A percentile compares a stretch with the other conserved stretches of the same genome.
Evolutionary conservation across 306 rosid genomes (phyloP).

Genomic region (Lathyrus sativus): DNA sequence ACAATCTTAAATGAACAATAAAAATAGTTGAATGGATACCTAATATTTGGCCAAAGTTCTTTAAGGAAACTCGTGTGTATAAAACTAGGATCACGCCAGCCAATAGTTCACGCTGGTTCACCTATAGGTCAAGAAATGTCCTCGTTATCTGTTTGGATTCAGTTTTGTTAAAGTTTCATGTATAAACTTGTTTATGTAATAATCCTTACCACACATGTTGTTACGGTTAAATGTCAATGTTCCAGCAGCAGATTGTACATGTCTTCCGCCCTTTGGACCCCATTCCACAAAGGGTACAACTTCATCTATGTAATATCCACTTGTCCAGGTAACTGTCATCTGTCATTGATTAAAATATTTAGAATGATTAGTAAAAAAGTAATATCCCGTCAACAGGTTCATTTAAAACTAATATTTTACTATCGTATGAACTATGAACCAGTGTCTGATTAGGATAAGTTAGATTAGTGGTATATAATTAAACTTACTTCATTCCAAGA

Average conservation of each 20-base stretch:
- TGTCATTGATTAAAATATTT: slow-evolving; percentile 43
- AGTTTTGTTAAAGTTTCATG: background rate
- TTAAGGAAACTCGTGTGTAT: slow-evolving; percentile 81
- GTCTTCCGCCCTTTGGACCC: slow-evolving; percentile 51
- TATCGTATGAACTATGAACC: too few species aligned
- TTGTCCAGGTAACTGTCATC: slow-evolving; percentile 96
- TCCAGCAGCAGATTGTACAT: slow-evolving; percentile 67
- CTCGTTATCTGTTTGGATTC: too few species aligned
- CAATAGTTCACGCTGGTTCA: slow-evolving; percentile 76
- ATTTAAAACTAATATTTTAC: too few species aligned
- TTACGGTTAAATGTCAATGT: slow-evolving; percentile 68
- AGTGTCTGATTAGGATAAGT: too few species aligned
- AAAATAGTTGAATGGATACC: slow-evolving; percentile 40
- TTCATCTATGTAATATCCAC: slow-evolving; percentile 73
- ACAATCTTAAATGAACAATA: too few species aligned
- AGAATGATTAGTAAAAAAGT: too few species aligned
- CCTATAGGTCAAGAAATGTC: slow-evolving; percentile 44
- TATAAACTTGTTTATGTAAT: slow-evolving; percentile 1
- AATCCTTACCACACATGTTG: slow-evolving; percentile 79
- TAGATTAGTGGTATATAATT: too few species aligned
- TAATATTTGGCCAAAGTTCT: slow-evolving; percentile 65
- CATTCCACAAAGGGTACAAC: slow-evolving; percentile 74
- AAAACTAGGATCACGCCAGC: slow-evolving; percentile 92
- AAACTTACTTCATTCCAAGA: too few species aligned
- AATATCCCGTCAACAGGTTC: too few species aligned